phyloP scores from a whole-genome alignment of 1,139 yeast genomes.

The Suhomyces panamericanus region DNA sequence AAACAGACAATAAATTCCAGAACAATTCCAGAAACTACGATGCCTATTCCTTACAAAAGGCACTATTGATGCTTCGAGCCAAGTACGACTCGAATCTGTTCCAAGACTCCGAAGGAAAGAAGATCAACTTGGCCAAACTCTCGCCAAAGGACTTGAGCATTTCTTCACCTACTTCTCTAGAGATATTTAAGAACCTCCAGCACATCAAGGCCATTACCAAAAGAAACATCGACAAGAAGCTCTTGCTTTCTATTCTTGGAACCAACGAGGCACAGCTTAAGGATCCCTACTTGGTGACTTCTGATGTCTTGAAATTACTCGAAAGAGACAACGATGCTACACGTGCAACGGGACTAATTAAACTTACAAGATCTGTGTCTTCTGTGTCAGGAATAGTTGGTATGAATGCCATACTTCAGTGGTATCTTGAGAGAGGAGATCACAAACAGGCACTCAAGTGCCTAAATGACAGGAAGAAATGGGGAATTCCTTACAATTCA shows the following conservation, averaged over 20 bases:
- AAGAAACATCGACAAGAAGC: constrained; percentile 38
- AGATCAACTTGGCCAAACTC: constrained; percentile 20
- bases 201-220: constrained; percentile 27
- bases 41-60: constrained; percentile 24
- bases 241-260: constrained; percentile 56
- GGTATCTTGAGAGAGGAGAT: constrained; percentile 44
- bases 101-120: constrained; percentile 22
- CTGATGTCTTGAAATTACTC: constrained; percentile 53
- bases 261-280: constrained; percentile 53
- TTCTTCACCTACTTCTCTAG: constrained; percentile 22
- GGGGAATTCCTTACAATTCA: constrained; percentile 56
- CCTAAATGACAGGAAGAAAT: constrained; percentile 56
- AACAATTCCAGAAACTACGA: neutral
- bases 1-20: constrained; percentile 14
- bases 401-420: constrained; percentile 57
- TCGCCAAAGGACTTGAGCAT: constrained; percentile 26
- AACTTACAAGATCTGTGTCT: constrained; percentile 44
- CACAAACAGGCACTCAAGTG: constrained; percentile 48
- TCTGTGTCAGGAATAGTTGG: constrained; percentile 50
- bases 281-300: constrained; percentile 56
- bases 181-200: constrained; percentile 33
- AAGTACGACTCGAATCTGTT: constrained; percentile 23
- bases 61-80: constrained; percentile 24
- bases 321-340: constrained; percentile 43
- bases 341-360: constrained; percentile 55